These are phyloP conservation scores for Magnaporthiopsis incrustans DNA, from an alignment of 2,329 filamentous ascomycete species.

Conservation along the genomic window DNA sequence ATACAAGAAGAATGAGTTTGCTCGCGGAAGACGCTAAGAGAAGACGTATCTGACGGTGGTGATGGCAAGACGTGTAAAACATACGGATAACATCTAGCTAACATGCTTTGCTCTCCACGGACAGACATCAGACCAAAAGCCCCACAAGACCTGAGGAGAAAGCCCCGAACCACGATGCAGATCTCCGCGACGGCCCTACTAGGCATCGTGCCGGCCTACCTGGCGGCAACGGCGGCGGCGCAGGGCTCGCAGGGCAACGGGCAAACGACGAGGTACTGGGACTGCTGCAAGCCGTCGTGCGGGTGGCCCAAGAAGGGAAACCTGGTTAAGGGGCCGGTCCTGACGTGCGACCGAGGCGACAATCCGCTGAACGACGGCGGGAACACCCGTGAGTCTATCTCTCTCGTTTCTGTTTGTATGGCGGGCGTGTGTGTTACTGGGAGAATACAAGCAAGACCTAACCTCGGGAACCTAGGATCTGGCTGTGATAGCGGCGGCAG, in stretches of 20 bases:
- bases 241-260: conserved; percentile 10
- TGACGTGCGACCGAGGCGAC: conserved; percentile 40
- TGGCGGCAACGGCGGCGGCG: conserved; percentile 1
- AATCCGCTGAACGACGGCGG: conserved; percentile 34
- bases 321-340: conserved; percentile 31
- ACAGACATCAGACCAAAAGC: background rate
- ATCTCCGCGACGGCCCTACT: background rate
- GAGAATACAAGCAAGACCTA: too few relatives aligned
- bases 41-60: background rate
- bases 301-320: conserved; percentile 41
- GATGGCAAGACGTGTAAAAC: background rate
- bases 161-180: background rate
- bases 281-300: conserved; percentile 64
- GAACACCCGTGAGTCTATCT: conserved; percentile 15
- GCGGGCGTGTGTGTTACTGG: too few relatives aligned
- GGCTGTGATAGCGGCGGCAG: conserved; percentile 27
- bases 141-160: background rate
- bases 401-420: background rate
- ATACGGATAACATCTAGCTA: background rate
- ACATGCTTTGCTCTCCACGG: background rate
- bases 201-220: conserved; percentile 6
- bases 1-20: background rate
- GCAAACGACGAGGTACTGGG: conserved; percentile 29
- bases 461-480: background rate
- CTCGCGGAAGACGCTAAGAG: background rate